Conservation (phyloP, 164 flowering plant genomes). For the Vitis rupestris region DNA sequence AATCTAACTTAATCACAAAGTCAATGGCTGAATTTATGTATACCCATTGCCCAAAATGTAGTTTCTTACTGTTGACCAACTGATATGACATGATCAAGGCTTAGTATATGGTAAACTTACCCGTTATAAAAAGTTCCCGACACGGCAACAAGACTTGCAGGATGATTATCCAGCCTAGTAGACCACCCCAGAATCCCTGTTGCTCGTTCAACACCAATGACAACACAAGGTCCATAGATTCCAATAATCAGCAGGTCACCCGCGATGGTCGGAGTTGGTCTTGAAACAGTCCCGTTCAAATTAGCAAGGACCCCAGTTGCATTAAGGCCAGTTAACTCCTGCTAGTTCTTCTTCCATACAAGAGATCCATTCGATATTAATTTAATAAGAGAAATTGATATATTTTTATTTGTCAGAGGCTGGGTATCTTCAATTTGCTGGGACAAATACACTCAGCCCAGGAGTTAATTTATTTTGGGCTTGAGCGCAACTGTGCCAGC, state of each 20-base stretch:
- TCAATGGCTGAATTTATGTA: too few relatives aligned
- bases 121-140: constrained; percentile 24
- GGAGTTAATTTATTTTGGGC: too few relatives aligned
- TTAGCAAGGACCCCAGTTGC: constrained; percentile 2
- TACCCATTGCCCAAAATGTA: too few relatives aligned
- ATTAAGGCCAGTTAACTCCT: constrained; percentile 23
- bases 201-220: constrained; percentile 27
- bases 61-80: too few relatives aligned
- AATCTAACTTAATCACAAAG: too few relatives aligned
- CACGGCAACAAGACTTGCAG: constrained; percentile 21
- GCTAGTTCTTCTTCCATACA: constrained; percentile 29
- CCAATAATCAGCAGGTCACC: constrained; percentile 28
- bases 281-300: constrained; percentile 23
- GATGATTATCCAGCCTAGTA: constrained; percentile 28
- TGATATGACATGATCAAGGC: too few relatives aligned
- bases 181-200: constrained; percentile 36
- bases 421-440: too few relatives aligned
- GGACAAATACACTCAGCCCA: too few relatives aligned
- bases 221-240: constrained; percentile 33
- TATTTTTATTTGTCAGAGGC: too few relatives aligned
- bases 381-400: too few relatives aligned
- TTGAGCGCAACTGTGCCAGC: too few relatives aligned
- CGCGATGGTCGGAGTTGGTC: constrained; percentile 41
- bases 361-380: constrained; percentile 20
- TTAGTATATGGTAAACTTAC: too few relatives aligned